Evolutionary conservation across 345 rosid genomes (phyloP).

Genomic region (Lumnitzera littorea): DNA sequence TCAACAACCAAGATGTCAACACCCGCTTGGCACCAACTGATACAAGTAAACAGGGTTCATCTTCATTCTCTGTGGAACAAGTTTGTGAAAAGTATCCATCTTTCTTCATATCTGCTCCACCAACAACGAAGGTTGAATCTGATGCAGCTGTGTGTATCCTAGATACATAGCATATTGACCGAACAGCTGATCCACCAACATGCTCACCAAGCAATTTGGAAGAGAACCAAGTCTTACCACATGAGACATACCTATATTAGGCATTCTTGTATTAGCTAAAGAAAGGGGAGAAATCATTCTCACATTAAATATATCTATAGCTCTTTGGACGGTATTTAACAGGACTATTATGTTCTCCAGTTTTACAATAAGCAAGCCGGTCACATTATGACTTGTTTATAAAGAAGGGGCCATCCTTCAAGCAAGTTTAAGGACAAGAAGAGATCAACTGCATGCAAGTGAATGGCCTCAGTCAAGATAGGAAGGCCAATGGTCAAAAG

Average conservation of each 20-base stretch:
- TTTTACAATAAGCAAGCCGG: too few relatives aligned
- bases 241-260: slow-evolving; percentile 49
- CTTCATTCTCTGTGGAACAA: slow-evolving; percentile 20
- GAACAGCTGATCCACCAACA: slow-evolving; percentile 96
- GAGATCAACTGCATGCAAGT: too few relatives aligned
- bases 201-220: slow-evolving; percentile 93
- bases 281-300: too few relatives aligned
- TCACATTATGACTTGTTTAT: too few relatives aligned
- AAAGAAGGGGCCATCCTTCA: too few relatives aligned
- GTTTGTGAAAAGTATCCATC: slow-evolving; percentile 2
- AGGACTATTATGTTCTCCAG: too few relatives aligned
- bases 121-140: slow-evolving; percentile 16
- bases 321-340: too few relatives aligned
- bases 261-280: neutral
- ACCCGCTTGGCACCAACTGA: slow-evolving; percentile 96
- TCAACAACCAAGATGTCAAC: slow-evolving; percentile 74
- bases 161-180: slow-evolving; percentile 72
- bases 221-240: slow-evolving; percentile 50
- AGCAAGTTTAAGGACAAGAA: too few relatives aligned
- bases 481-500: too few relatives aligned
- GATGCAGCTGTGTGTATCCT: slow-evolving; percentile 37
- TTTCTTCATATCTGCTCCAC: slow-evolving; percentile 8
- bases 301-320: too few relatives aligned
- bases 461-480: too few relatives aligned
- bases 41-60: slow-evolving; percentile 52